Evolutionary conservation across 2,329 filamentous ascomycete species (phyloP).

Genomic region (Leptographium procerum): DNA sequence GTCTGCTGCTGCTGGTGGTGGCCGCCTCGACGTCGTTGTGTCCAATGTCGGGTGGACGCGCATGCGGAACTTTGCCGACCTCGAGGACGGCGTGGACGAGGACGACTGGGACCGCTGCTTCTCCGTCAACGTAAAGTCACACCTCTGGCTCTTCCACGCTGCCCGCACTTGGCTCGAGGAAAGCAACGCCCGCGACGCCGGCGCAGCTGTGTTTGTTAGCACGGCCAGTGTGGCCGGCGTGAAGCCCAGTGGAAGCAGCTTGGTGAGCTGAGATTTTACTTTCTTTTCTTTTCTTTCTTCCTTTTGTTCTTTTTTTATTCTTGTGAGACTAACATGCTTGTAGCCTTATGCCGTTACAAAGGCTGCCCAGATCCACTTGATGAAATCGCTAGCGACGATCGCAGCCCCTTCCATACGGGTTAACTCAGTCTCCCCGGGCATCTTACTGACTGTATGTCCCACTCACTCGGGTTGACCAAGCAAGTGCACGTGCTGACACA

Average conservation of each 20-base stretch:
- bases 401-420: constrained; percentile 45
- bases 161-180: constrained; percentile 41
- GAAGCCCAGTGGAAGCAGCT: constrained; percentile 48
- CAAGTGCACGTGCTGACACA: background rate
- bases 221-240: constrained; percentile 55
- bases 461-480: background rate
- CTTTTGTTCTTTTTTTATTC: too few species aligned
- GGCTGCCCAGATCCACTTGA: constrained; percentile 54
- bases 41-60: constrained; percentile 57
- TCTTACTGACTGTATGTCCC: constrained; percentile 33
- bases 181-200: constrained; percentile 22
- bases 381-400: constrained; percentile 40
- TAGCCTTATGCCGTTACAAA: constrained; percentile 69
- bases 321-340: background rate
- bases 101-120: constrained; percentile 49
- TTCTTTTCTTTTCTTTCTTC: background rate
- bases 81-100: constrained; percentile 42
- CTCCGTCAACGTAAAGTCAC: constrained; percentile 51
- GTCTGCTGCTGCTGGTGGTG: constrained; percentile 45
- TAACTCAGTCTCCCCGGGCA: constrained; percentile 45
- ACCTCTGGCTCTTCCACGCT: constrained; percentile 48
- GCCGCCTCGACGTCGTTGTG: constrained; percentile 62
- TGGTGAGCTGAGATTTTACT: constrained; percentile 25
- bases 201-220: constrained; percentile 45
- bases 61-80: constrained; percentile 30